Evolutionary conservation across 2,329 filamentous ascomycete species (phyloP).

Genomic region (Fusarium nodosum): DNA sequence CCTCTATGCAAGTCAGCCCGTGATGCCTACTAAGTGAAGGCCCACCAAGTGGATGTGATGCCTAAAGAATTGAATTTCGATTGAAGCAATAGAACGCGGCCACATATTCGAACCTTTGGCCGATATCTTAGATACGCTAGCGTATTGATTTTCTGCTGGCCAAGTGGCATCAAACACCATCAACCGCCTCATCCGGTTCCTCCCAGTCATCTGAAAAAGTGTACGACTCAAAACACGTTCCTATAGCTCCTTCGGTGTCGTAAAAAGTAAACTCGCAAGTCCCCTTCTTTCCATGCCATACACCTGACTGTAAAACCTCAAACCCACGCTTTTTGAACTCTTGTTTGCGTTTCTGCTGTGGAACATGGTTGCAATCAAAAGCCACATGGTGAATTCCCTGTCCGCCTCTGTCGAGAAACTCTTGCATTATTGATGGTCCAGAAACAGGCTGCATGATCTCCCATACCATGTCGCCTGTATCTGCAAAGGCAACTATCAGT

Average conservation of each 20-base stretch:
- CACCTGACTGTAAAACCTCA: background rate
- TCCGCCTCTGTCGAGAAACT: background rate
- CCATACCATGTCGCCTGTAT: background rate
- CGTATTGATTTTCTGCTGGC: too few relatives aligned
- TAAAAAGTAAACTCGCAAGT: constrained; percentile 13
- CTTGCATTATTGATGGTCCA: background rate
- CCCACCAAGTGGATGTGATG: background rate
- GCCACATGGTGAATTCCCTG: constrained; percentile 7
- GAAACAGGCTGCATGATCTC: constrained; percentile 15
- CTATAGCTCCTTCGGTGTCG: constrained; percentile 1
- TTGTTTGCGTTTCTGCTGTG: background rate
- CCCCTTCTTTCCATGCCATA: constrained; percentile 10
- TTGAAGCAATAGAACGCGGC: background rate
- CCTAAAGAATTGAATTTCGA: background rate
- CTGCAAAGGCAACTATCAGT: background rate
- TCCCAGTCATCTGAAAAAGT: constrained; percentile 11
- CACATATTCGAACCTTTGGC: background rate
- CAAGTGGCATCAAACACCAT: background rate
- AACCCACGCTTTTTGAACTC: background rate
- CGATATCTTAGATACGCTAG: background rate
- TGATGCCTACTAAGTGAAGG: background rate
- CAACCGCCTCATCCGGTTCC: background rate
- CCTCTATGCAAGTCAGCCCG: background rate
- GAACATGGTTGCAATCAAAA: constrained; percentile 3
- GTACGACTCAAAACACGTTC: constrained; percentile 5